Percentiles rank a stretch among this genome's conserved stretches.
These are phyloP conservation scores for Helianthus annuus DNA, from an alignment of 129 eudicot species.

Conservation along the genomic window DNA sequence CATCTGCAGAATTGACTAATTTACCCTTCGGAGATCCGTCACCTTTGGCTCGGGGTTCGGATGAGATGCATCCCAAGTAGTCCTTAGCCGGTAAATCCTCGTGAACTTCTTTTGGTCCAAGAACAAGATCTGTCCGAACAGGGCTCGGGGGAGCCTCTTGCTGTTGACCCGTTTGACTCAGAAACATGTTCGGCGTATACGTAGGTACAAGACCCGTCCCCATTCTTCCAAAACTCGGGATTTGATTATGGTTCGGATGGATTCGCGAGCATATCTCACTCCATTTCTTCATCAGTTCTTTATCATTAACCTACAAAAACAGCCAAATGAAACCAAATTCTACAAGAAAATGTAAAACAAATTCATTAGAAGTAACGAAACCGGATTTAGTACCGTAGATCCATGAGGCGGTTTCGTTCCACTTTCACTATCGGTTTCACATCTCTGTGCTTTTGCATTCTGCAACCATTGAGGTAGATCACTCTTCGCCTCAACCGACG, in stretches of 20 bases:
- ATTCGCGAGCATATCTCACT: slow-evolving; percentile 66
- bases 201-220: slow-evolving; percentile 27
- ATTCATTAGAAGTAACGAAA: neutral
- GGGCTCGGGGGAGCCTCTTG: slow-evolving; percentile 57
- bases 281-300: slow-evolving; percentile 78
- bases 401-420: slow-evolving; percentile 29
- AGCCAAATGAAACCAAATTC: neutral
- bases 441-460: slow-evolving; percentile 44
- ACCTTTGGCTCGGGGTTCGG: slow-evolving; percentile 45
- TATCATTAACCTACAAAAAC: slow-evolving; percentile 53
- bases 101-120: slow-evolving; percentile 54
- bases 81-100: slow-evolving; percentile 53
- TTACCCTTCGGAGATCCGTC: slow-evolving; percentile 41
- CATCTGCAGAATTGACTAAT: slow-evolving; percentile 50
- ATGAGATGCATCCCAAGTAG: slow-evolving; percentile 69
- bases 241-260: slow-evolving; percentile 66
- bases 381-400: slow-evolving; percentile 41
- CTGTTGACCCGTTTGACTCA: slow-evolving; percentile 20
- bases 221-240: slow-evolving; percentile 32
- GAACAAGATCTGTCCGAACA: slow-evolving; percentile 70
- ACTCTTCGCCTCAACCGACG: slow-evolving; percentile 39
- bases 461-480: slow-evolving; percentile 85
- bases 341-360: neutral
- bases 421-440: slow-evolving; percentile 19
- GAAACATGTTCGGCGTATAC: slow-evolving; percentile 47